Conservation (phyloP, 352 stramenopile species). For the Blastocystis sp. region DNA sequence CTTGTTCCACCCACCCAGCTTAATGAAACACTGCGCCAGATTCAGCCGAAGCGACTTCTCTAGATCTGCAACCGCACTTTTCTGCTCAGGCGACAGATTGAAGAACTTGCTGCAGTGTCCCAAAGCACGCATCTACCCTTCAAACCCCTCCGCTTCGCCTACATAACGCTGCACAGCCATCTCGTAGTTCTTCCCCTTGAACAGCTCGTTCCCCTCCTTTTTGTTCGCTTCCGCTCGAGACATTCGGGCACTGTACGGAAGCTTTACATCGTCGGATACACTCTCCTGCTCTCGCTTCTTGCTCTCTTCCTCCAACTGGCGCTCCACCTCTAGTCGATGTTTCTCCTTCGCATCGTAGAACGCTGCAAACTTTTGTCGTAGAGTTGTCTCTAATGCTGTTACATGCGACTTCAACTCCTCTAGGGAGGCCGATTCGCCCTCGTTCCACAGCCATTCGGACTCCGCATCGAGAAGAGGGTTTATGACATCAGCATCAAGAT, state of each 20-base stretch:
- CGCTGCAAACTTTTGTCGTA: slow-evolving; percentile 61
- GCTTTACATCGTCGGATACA: slow-evolving; percentile 73
- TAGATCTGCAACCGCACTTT: slow-evolving; percentile 77
- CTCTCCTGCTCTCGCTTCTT: slow-evolving; percentile 60
- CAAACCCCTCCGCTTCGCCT: background rate
- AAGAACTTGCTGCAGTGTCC: slow-evolving; percentile 84
- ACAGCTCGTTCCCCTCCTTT: slow-evolving; percentile 86
- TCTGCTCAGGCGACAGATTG: slow-evolving; percentile 75
- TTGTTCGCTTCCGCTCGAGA: slow-evolving; percentile 87
- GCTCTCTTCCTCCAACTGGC: slow-evolving; percentile 65
- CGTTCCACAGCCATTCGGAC: slow-evolving; percentile 84
- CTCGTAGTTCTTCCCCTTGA: slow-evolving; percentile 81
- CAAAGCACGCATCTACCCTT: slow-evolving; percentile 68
- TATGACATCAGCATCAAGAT: slow-evolving; percentile 71
- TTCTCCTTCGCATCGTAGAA: slow-evolving; percentile 67
- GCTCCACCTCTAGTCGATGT: slow-evolving; percentile 56
- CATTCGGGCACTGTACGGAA: slow-evolving; percentile 85
- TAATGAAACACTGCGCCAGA: slow-evolving; percentile 83
- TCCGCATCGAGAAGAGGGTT: slow-evolving; percentile 74
- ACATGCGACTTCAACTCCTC: slow-evolving; percentile 63
- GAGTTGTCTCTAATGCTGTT: slow-evolving; percentile 46
- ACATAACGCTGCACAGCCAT: slow-evolving; percentile 78
- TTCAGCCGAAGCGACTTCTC: slow-evolving; percentile 85
- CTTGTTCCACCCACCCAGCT: slow-evolving; percentile 81
- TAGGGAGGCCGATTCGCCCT: slow-evolving; percentile 74